Base-by-base conservation (phyloP, 257 asterid species). In the Ophiorrhiza pumila region DNA sequence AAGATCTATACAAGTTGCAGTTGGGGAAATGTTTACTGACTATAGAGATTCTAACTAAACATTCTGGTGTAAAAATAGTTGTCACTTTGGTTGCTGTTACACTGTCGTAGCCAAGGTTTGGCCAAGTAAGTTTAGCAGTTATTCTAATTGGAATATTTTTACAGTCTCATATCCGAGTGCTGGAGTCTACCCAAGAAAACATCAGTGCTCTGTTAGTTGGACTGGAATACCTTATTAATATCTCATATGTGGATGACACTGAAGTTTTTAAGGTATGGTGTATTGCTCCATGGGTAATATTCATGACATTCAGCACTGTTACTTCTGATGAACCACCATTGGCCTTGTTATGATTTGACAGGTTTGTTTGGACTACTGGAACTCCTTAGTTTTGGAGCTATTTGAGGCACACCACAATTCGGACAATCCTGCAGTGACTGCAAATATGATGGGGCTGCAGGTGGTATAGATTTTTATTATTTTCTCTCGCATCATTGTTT, bases 301-400 rank as follows among this genome's bases (percentile, higher is more conserved):
- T 7, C 20, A 29, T 35, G 23, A 39, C 42, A 37, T 39, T 22
- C 25, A 41, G 64, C 27, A 17, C 14, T 66, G 45, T 57, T 22
- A 49, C 49, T 75, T 7, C 29, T 22, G 13, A 31, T 52, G 25
- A 56, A 55, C 58, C 2, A 4, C 58, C 41, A 46, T 59, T 52
- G 43, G 7, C 32, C 29, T 58, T 52, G 52, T 17, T 71, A 37
- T 80, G 72, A 22, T 31, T 66, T 82, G 75, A 27, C 83, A 95
- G 99, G 99, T 95, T 67, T 95, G 99, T 80, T 87, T 95, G 85
- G 99, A 95, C 78, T 95, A 90, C 79, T 95, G 99, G 99, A 95
- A 95, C 83, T 83, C 92, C 70, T 72, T 92, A 68, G 97, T 95
- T 71, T 79, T 79, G 79, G 99, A 90, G 83, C 87, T 95, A 77